Evolutionary conservation across 805 yeast genomes (phyloP).

Genomic region (Cyberlindnera xishuangbannaensis): DNA sequence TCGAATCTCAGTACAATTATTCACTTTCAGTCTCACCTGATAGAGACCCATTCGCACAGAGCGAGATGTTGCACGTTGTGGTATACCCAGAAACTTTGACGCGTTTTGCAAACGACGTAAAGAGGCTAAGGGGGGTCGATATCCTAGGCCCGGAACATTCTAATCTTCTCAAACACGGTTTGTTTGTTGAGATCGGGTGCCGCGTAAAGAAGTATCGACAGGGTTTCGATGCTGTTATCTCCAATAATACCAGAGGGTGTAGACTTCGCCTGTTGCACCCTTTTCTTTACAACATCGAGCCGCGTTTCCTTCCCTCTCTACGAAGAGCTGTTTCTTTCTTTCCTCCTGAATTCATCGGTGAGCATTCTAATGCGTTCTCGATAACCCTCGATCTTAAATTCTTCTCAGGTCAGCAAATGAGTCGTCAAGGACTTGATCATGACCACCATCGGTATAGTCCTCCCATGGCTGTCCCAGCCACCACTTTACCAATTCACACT

Average conservation of each 20-base stretch:
- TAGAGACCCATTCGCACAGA: conserved; percentile 1
- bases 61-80: conserved; percentile 1
- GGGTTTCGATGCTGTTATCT: conserved; percentile 2
- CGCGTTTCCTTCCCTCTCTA: no score
- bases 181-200: conserved; percentile 4
- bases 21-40: no score
- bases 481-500: no score
- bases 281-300: no score
- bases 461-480: no score
- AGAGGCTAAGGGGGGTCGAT: neutral
- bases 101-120: neutral
- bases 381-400: no score
- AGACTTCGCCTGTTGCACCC: conserved; percentile 1
- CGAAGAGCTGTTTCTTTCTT: neutral
- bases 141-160: neutral
- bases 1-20: neutral
- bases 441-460: no score
- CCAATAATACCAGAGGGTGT: neutral
- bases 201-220: conserved; percentile 4
- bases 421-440: no score
- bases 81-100: conserved; percentile 3
- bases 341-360: no score
- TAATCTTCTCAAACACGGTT: conserved; percentile 1
- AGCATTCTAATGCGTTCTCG: no score
- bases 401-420: no score